A percentile compares a stretch with the other conserved stretches of the same genome.
phyloP scores from a whole-genome alignment of 2,329 filamentous ascomycete genomes.

The Pseudogymnoascus sp. region DNA sequence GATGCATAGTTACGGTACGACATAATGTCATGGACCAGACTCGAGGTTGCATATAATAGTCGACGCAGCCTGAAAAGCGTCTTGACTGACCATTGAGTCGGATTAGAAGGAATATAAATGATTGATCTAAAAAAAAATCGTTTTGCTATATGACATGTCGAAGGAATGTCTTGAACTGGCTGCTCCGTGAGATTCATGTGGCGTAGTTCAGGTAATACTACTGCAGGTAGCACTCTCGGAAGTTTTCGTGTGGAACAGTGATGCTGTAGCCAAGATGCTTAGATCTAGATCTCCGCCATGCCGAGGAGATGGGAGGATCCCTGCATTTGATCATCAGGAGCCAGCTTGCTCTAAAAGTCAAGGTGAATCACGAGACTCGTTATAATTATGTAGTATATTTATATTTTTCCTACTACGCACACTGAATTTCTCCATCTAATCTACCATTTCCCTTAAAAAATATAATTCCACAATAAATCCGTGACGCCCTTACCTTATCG shows the following conservation, averaged over 20 bases:
- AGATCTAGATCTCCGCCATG: background rate
- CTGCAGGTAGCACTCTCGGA: background rate
- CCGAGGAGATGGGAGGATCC: background rate
- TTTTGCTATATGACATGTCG: background rate
- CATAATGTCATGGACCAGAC: background rate
- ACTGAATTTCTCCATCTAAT: background rate
- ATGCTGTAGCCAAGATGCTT: background rate
- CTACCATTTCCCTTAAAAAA: background rate
- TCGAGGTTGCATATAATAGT: slow-evolving; percentile 1
- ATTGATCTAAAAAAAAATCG: background rate
- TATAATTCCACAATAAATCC: background rate
- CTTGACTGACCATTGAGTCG: slow-evolving; percentile 4
- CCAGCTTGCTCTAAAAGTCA: background rate
- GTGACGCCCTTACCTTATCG: background rate
- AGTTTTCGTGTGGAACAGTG: background rate
- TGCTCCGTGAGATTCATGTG: background rate
- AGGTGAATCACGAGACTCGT: background rate
- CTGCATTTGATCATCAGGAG: background rate
- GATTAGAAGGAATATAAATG: slow-evolving; percentile 1
- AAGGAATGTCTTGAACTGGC: background rate
- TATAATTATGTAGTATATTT: too few species aligned
- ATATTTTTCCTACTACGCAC: background rate
- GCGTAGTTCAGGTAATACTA: background rate
- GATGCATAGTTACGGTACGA: slow-evolving; percentile 5
- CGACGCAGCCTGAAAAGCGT: slow-evolving; percentile 4